Percentiles rank a stretch among this genome's conserved stretches.
Evolutionary conservation across 257 asterid species (phyloP).

Genomic region (Paraleonurus japonicus): DNA sequence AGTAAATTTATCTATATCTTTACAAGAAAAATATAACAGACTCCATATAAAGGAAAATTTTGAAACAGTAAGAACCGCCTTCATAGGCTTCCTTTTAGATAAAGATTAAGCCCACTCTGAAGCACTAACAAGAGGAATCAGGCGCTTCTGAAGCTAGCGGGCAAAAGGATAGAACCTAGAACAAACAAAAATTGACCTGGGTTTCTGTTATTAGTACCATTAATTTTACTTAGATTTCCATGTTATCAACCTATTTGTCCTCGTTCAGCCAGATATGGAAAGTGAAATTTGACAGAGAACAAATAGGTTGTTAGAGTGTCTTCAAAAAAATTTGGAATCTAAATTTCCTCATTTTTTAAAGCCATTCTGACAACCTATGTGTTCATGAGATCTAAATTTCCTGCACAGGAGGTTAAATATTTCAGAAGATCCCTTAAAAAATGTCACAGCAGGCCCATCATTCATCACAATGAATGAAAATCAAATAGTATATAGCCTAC

Average conservation of each 20-base stretch:
- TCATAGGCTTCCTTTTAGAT: neutral
- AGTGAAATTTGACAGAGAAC: neutral
- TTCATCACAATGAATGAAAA: neutral
- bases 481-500: neutral
- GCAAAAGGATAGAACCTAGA: neutral
- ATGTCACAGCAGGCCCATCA: neutral
- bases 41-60: neutral
- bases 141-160: neutral
- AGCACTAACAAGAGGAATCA: neutral
- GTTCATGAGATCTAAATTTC: conserved; percentile 7
- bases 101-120: neutral
- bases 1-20: no score
- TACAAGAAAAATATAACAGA: neutral
- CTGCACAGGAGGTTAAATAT: neutral
- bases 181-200: neutral
- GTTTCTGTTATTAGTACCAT: neutral
- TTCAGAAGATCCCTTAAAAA: neutral
- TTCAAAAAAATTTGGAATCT: neutral
- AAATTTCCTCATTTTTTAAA: neutral
- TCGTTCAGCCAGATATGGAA: neutral
- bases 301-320: neutral
- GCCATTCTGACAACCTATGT: neutral
- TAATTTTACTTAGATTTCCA: neutral
- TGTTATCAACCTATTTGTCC: neutral
- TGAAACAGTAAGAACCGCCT: neutral